Evolutionary conservation across 441 rosid species (phyloP), one percentile per base, ranked within the genome.

Genomic region (Sinapis alba): DNA sequence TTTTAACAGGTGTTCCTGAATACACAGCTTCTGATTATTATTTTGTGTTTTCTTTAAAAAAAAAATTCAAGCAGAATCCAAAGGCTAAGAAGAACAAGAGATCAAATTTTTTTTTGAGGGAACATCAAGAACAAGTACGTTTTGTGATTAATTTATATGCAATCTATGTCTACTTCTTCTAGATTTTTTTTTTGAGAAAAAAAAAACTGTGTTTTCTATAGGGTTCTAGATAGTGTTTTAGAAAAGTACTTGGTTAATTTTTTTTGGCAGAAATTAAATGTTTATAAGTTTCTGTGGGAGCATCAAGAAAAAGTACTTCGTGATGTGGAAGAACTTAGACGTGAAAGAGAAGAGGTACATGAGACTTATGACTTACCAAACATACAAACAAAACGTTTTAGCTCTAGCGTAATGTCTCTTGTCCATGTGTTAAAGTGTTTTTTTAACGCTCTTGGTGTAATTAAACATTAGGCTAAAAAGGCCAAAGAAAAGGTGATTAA

Each of bases 281-380:
- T 57, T 62, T 76, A 74, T 67, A 47, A 66, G 6, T 66, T 74
- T 11, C 66, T 74, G 53, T 43, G 21, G 72, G 78, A 66, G 47
- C 72, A 74, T 66, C 67, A 74, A 66, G 78, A 74, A 45, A 60
- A 43, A 19, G 27, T 74, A 19, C 72, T 19, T 30, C 72, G 67
- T 45, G 78, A 72, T 15, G 65, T 74, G 36, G 72, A 74, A 45
- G 20, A 66, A 45, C 16, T 66, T 43, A 64, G 23, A 65, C 72
- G 65, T 3, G 32, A 43, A 66, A 59, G 38, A 66, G 61, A 86
- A 85, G 83, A 86, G 88, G 82, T 78, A 72, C 62, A 82, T 1
- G 47, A 41, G 47, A 41, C 47, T 41, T 20, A 23, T 19, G 43
- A 67, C 65, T 58, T 74, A 8, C 13, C 1, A 53, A 58, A 54